phyloP scores from a whole-genome alignment of 805 yeast genomes.

The Wickerhamomyces silvicola region DNA sequence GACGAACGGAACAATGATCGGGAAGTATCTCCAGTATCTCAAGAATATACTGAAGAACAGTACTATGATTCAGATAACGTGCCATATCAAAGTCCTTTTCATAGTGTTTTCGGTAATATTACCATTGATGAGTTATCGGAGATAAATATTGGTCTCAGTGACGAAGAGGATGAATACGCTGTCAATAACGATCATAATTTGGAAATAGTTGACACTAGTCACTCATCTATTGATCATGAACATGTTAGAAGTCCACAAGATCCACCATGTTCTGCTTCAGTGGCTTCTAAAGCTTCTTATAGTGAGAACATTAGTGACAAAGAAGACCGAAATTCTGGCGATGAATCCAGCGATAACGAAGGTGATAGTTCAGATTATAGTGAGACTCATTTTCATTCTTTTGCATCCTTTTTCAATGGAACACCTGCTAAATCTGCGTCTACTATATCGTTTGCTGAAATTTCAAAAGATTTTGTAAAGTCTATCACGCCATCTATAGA shows the following conservation, averaged over 20 bases:
- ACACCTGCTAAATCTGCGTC: not conserved
- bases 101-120: constrained; percentile 19
- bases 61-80: constrained; percentile 21
- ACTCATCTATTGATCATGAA: too few relatives aligned
- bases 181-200: too few relatives aligned
- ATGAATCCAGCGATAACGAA: too few relatives aligned
- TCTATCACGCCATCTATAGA: not conserved
- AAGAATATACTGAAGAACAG: constrained; percentile 8
- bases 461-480: constrained; percentile 1
- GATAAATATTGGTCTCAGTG: constrained; percentile 1
- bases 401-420: not conserved
- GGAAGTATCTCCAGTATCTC: not conserved
- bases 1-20: not conserved
- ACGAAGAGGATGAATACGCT: not conserved
- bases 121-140: constrained; percentile 8
- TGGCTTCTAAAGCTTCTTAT: too few relatives aligned
- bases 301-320: too few relatives aligned
- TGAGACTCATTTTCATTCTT: not conserved
- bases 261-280: too few relatives aligned
- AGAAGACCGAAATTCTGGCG: too few relatives aligned
- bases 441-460: not conserved
- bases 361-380: not conserved
- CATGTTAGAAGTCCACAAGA: too few relatives aligned
- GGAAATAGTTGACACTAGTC: too few relatives aligned
- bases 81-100: constrained; percentile 18